Evolutionary conservation across 2,329 filamentous ascomycete genomes (phyloP).

Genomic region (Tolypocladium album): DNA sequence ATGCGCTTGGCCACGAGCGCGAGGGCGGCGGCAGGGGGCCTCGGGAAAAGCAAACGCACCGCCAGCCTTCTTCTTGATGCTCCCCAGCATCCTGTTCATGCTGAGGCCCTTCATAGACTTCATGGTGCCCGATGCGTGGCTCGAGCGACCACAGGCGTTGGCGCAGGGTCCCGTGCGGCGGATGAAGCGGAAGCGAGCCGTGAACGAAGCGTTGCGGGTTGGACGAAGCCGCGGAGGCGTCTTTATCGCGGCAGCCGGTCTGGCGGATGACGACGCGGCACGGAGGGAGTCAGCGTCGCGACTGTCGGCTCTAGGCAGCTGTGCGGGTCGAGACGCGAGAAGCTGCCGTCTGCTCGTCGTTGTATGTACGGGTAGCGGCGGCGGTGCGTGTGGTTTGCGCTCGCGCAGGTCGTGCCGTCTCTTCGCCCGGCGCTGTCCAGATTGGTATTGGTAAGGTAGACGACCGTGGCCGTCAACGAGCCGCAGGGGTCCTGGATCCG

Average conservation of each 20-base stretch:
- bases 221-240: neutral
- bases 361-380: neutral
- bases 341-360: neutral
- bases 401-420: neutral
- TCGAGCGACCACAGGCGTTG: neutral
- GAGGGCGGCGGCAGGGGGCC: neutral
- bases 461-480: neutral
- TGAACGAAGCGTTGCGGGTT: neutral
- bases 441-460: neutral
- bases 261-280: neutral
- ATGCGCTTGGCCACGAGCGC: neutral
- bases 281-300: neutral
- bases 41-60: slow-evolving; percentile 7
- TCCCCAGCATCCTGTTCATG: slow-evolving; percentile 46
- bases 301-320: neutral
- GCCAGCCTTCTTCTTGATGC: slow-evolving; percentile 37
- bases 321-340: neutral
- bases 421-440: neutral
- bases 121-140: slow-evolving; percentile 14
- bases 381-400: neutral
- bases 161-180: neutral
- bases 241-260: neutral
- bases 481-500: slow-evolving; percentile 1
- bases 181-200: neutral
- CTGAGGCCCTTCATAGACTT: slow-evolving; percentile 41